A percentile compares a stretch with the other conserved stretches of the same genome.
Conservation (phyloP, 148 eudicot genomes). For the Cornus florida region DNA sequence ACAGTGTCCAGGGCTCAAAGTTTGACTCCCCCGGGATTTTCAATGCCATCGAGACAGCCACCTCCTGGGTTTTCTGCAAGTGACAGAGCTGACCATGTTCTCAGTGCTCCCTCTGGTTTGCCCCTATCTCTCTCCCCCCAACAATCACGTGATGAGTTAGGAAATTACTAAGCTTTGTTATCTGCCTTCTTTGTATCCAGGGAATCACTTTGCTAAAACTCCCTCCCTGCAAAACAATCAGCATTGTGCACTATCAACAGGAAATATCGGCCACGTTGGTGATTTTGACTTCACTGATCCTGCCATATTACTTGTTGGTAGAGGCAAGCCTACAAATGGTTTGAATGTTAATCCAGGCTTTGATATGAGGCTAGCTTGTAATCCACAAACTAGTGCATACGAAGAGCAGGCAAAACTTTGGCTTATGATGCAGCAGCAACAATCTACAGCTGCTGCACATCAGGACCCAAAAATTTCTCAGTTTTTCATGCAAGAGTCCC, state of each 20-base stretch:
- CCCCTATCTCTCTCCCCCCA: conserved; percentile 10
- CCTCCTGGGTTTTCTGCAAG: conserved; percentile 50
- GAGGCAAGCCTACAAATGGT: conserved; percentile 36
- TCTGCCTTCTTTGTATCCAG: conserved; percentile 21
- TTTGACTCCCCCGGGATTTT: conserved; percentile 52
- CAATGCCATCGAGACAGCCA: conserved; percentile 38
- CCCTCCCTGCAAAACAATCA: conserved; percentile 32
- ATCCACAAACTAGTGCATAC: conserved; percentile 21
- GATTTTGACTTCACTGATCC: conserved; percentile 51
- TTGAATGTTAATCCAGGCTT: conserved; percentile 24
- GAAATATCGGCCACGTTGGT: conserved; percentile 16
- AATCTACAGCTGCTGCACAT: conserved; percentile 24
- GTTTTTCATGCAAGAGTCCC: conserved; percentile 25
- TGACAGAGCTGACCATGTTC: conserved; percentile 25
- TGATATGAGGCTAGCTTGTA: conserved; percentile 24
- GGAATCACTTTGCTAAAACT: conserved; percentile 31
- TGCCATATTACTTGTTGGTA: conserved; percentile 39
- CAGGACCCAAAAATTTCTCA: conserved; percentile 33
- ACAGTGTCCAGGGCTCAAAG: conserved; percentile 39
- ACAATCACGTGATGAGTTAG: not conserved
- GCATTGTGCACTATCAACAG: conserved; percentile 25
- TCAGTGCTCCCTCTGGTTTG: conserved; percentile 38
- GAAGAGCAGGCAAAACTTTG: conserved; percentile 41
- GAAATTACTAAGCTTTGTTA: not conserved
- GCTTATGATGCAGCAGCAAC: conserved; percentile 53